phyloP scores from a whole-genome alignment of 176 grass and related monocot genomes.

The Puya raimondii region DNA sequence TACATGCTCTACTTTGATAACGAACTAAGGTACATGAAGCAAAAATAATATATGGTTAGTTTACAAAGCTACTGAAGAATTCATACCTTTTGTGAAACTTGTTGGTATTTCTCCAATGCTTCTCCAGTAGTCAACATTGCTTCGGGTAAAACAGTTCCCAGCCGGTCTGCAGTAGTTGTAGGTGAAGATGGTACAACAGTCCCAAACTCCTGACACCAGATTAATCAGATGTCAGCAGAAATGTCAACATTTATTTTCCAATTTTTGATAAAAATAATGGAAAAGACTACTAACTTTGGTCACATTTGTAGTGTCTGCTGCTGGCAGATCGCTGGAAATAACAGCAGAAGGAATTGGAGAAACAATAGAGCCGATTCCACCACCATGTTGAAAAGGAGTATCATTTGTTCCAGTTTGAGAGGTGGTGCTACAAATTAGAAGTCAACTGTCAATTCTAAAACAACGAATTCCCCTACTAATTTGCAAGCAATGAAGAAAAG shows the following conservation, averaged over 20 bases:
- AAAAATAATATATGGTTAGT: neutral
- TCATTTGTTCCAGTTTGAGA: constrained; percentile 36
- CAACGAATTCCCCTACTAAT: neutral
- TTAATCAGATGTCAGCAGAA: constrained; percentile 25
- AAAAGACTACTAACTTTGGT: constrained; percentile 36
- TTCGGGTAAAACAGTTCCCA: constrained; percentile 65
- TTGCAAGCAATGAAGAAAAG: neutral
- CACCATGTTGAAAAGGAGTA: constrained; percentile 31
- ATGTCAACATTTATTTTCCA: neutral
- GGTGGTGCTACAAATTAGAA: constrained; percentile 35
- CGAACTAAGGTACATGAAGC: neutral
- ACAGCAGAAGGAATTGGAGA: constrained; percentile 40
- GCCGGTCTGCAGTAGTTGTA: constrained; percentile 32
- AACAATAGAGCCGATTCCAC: constrained; percentile 33
- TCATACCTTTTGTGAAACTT: constrained; percentile 74
- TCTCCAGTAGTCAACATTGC: constrained; percentile 52
- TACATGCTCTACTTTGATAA: no score
- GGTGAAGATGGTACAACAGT: constrained; percentile 39
- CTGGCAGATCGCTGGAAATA: constrained; percentile 45
- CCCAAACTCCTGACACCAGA: constrained; percentile 47
- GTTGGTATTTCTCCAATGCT: constrained; percentile 70
- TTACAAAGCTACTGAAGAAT: neutral
- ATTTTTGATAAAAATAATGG: neutral
- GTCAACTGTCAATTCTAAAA: neutral
- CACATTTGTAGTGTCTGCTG: constrained; percentile 27